Evolutionary conservation across 192 early-diverging fungal species (phyloP), one percentile per base, ranked within the genome.

Genomic region (Backusella tarrabulga): DNA sequence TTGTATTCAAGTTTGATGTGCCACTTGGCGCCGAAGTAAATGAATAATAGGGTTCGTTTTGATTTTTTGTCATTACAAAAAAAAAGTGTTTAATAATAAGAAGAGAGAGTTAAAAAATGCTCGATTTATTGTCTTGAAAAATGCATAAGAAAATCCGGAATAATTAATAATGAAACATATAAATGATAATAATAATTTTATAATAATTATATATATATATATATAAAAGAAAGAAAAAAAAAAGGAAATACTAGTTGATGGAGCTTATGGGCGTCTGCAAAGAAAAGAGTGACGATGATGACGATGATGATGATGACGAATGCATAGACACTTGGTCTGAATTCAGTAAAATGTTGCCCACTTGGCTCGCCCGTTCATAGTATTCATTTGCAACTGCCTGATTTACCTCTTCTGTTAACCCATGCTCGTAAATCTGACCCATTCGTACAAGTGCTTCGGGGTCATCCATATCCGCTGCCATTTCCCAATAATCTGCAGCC

Each of bases 401-500:
- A 21, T 68, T 34, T 0, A 17, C 35, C 17, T 23, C 21, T 17
- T 63, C 74, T 32, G 19, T 50, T 35, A 78, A 71, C 11, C 78
- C 81, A 35, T 73, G 60, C 17, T 74, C 71, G 34, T 80, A 73
- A 34, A 76, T 77, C 26, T 74, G 35, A 1, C 56, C 73, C 11
- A 80, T 71, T 35, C 75, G 52, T 2, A 26, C 29, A 0, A 79
- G 35, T 42, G 82, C 78, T 63, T 83, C 79, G 1, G 63, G 72
- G 40, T 77, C 70, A 44, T 77, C 76, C 40, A 77, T 69, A 36
- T 63, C 79, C 60, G 81, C 78, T 26, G 78, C 79, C 44, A 63
- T 71, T 34, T 41, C 54, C 78, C 82, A 83, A 21, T 76, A 80
- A n/a, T 56, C 38, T 34, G 75, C 71, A 4, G 82, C 82, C 44